Base-by-base conservation (phyloP, 805 yeast species). In the Lachancea fermentati region DNA sequence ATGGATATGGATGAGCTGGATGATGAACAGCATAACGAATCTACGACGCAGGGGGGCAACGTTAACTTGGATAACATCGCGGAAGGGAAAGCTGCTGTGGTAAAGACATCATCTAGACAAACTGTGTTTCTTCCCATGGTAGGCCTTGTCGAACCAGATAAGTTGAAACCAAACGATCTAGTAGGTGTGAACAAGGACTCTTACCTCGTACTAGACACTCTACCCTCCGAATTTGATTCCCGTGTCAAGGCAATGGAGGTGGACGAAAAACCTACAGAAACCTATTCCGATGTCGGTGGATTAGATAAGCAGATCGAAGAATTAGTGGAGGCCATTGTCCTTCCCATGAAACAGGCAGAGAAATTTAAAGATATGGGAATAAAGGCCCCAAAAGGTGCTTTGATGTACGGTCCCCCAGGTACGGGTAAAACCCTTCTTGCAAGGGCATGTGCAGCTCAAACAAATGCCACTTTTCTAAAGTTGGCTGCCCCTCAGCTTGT, bases 161-260 rank as follows among this genome's bases (percentile, higher is more conserved):
- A 73, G n/a, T 73, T 93, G 52, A 91, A 85, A 64, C 99, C 99
- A n/a, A 94, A 94, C 52, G 98, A 93, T 60, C 72, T 93, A 53
- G 94, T 93, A 44, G 98, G 99, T 55, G 98, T 93, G 41, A 93
- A 93, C 65, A 93, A 93, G 67, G 99, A 93, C 62, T 85, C 96
- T 5, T 93, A 89, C 60, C 73, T 93, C 51, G 84, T 93, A 39
- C 73, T 93, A 53, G 98, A 93, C 66, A 88, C 95, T 5, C 72
- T 93, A 50, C 98, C 98, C 8, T 88, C 96, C 2, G 98, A 93
- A 66, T 93, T 93, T 60, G 99, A 93, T 64, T 84, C 95, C 41
- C 77, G 98, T 55, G 99, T 93, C 38, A 93, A 93, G 34, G 97
- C 89, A 17, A 91, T 93, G 97, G 93, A 91, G 68, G 77, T 93